Percentiles rank a stretch among this genome's conserved stretches.
phyloP scores from a whole-genome alignment of 2,329 filamentous ascomycete species.

The Colletotrichum echinochloae region DNA sequence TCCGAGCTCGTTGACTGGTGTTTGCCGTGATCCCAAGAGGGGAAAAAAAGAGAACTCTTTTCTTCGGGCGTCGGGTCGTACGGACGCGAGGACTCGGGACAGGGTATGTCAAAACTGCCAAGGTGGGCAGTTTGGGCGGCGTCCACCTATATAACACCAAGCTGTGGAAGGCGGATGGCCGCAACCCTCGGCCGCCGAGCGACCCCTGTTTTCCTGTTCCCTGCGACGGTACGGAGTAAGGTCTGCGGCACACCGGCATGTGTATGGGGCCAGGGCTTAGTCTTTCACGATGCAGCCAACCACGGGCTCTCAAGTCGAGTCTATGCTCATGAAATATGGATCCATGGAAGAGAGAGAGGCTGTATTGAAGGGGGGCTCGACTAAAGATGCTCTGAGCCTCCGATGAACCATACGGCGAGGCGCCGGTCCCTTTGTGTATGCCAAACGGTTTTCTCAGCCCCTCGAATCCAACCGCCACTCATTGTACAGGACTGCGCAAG shows the following conservation, averaged over 20 bases:
- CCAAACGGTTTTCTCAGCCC: constrained; percentile 22
- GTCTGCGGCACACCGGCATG: not conserved
- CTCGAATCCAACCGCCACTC: not conserved
- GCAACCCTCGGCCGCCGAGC: constrained; percentile 19
- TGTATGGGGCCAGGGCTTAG: constrained; percentile 7
- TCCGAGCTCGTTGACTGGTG: not conserved
- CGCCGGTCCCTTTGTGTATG: not conserved
- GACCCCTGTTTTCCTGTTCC: not conserved
- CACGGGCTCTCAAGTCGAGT: not conserved
- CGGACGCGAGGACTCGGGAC: constrained; percentile 13
- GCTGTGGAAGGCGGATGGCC: not conserved
- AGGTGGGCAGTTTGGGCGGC: constrained; percentile 15
- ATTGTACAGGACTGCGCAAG: no score
- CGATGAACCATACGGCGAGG: constrained; percentile 9
- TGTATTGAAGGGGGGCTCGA: not conserved
- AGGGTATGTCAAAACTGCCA: constrained; percentile 24
- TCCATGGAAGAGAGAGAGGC: not conserved
- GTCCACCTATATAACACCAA: constrained; percentile 31
- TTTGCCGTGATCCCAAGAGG: constrained; percentile 1
- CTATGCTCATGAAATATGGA: not conserved
- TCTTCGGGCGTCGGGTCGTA: constrained; percentile 20
- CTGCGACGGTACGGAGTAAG: constrained; percentile 12
- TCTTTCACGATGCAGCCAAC: constrained; percentile 24
- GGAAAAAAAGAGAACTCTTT: not conserved
- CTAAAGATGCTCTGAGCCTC: not conserved